These are phyloP conservation scores for Endocarpon pusillum DNA, from an alignment of 495 filamentous ascomycete genomes.

Conservation along the genomic window DNA sequence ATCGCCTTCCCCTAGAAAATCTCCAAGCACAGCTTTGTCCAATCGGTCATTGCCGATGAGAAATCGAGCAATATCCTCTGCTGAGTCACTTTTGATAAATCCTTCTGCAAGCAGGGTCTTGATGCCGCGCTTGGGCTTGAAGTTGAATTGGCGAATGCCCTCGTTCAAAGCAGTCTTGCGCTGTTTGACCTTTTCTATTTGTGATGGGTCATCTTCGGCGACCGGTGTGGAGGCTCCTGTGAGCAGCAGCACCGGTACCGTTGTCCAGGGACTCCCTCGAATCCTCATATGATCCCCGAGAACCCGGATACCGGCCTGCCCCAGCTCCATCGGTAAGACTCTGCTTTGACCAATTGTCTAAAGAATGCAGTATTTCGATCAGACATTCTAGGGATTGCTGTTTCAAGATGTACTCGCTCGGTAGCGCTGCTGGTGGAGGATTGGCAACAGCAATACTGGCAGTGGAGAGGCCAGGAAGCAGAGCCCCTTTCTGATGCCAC, in stretches of 20 bases:
- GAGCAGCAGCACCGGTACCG: slow-evolving; percentile 27
- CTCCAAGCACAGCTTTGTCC: slow-evolving; percentile 82
- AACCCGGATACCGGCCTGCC: slow-evolving; percentile 31
- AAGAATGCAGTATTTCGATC: slow-evolving; percentile 70
- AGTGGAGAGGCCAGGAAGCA: slow-evolving; percentile 73
- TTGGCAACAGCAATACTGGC: slow-evolving; percentile 43
- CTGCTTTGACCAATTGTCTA: slow-evolving; percentile 85
- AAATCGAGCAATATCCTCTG: slow-evolving; percentile 76
- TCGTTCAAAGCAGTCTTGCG: slow-evolving; percentile 82
- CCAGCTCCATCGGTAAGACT: slow-evolving; percentile 43
- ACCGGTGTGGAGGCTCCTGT: slow-evolving; percentile 55
- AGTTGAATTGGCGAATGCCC: slow-evolving; percentile 87
- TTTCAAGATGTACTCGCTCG: slow-evolving; percentile 76
- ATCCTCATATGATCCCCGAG: slow-evolving; percentile 52
- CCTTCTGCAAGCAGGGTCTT: slow-evolving; percentile 67
- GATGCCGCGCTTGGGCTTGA: slow-evolving; percentile 89
- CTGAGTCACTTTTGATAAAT: slow-evolving; percentile 60
- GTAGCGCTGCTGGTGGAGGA: slow-evolving; percentile 46
- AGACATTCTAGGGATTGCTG: slow-evolving; percentile 73
- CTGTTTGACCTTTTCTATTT: slow-evolving; percentile 85
- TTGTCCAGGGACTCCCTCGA: slow-evolving; percentile 70
- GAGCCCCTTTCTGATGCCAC: slow-evolving; percentile 67
- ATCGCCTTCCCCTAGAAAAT: slow-evolving; percentile 90
- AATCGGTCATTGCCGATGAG: slow-evolving; percentile 55
- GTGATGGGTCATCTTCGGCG: slow-evolving; percentile 72